Percentiles rank a stretch among this genome's conserved stretches.
These are phyloP conservation scores for Suillus lakei DNA, from an alignment of 768 basidiomycete genomes.

Conservation along the genomic window DNA sequence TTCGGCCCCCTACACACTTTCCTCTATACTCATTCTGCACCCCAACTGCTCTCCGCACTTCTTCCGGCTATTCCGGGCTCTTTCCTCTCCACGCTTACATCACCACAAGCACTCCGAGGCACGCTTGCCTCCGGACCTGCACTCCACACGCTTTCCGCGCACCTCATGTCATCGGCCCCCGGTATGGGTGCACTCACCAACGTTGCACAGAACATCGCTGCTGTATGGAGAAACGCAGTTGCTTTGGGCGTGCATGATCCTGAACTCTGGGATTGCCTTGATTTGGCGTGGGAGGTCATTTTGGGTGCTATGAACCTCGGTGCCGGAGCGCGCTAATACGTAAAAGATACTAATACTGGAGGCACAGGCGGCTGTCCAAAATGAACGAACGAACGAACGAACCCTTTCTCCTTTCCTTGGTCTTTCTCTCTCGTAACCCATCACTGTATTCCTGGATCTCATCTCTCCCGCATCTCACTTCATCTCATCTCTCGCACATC, in stretches of 20 bases:
- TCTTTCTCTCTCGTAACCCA: slow-evolving; percentile 5
- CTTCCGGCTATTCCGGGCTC: slow-evolving; percentile 38
- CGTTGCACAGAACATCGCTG: slow-evolving; percentile 56
- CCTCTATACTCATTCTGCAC: slow-evolving; percentile 65
- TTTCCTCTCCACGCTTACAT: slow-evolving; percentile 35
- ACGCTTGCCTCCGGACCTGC: slow-evolving; percentile 52
- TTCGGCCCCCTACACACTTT: slow-evolving; percentile 65
- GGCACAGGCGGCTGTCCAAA: slow-evolving; percentile 13
- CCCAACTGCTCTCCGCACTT: slow-evolving; percentile 55
- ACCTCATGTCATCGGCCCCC: slow-evolving; percentile 53
- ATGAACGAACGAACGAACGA: too few relatives aligned
- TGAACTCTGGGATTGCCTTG: slow-evolving; percentile 68
- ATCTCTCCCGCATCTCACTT: slow-evolving; percentile 32
- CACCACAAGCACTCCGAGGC: slow-evolving; percentile 40
- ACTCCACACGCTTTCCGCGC: slow-evolving; percentile 58
- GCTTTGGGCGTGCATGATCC: slow-evolving; percentile 72
- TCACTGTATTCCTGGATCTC: slow-evolving; percentile 19
- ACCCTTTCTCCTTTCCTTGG: neutral
- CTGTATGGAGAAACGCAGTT: slow-evolving; percentile 74
- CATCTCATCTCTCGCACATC: slow-evolving; percentile 23
- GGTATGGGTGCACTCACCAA: slow-evolving; percentile 51
- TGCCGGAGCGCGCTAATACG: slow-evolving; percentile 41
- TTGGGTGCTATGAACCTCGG: slow-evolving; percentile 62
- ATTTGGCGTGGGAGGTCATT: slow-evolving; percentile 69
- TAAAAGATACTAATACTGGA: slow-evolving; percentile 18